These are phyloP conservation scores for Colletotrichum sp. DNA, from an alignment of 2,329 filamentous ascomycete genomes.

Conservation along the genomic window DNA sequence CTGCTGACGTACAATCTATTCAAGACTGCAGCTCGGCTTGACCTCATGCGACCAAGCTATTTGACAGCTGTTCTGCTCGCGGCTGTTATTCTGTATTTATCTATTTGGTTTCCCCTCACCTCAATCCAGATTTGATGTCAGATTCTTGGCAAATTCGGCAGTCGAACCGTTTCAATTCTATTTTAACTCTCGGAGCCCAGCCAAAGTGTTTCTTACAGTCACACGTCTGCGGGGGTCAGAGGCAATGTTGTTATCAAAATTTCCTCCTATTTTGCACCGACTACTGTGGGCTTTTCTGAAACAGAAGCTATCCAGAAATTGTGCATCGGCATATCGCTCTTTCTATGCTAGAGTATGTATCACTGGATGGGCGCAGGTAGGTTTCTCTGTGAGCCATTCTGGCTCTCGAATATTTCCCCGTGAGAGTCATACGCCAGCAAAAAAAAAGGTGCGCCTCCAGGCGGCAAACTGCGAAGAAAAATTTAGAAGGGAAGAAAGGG, in stretches of 20 bases:
- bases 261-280: neutral
- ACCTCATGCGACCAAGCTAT: neutral
- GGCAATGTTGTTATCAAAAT: neutral
- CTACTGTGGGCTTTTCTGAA: neutral
- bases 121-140: neutral
- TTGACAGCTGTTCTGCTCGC: neutral
- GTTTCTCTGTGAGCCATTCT: too few species aligned
- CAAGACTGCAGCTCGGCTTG: neutral
- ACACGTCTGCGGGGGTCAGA: neutral
- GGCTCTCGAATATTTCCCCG: too few species aligned
- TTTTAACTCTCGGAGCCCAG: neutral
- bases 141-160: neutral
- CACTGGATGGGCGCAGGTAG: too few species aligned
- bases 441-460: too few species aligned
- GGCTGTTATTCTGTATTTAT: neutral
- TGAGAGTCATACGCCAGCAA: too few species aligned
- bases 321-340: neutral
- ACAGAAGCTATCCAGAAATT: neutral
- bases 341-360: neutral
- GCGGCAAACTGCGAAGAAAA: too few species aligned
- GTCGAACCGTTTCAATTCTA: neutral
- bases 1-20: neutral
- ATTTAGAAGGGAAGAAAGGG: too few species aligned
- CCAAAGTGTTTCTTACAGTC: neutral
- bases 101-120: neutral